phyloP scores from a whole-genome alignment of 257 asterid genomes.

The Gardenia jasminoides region DNA sequence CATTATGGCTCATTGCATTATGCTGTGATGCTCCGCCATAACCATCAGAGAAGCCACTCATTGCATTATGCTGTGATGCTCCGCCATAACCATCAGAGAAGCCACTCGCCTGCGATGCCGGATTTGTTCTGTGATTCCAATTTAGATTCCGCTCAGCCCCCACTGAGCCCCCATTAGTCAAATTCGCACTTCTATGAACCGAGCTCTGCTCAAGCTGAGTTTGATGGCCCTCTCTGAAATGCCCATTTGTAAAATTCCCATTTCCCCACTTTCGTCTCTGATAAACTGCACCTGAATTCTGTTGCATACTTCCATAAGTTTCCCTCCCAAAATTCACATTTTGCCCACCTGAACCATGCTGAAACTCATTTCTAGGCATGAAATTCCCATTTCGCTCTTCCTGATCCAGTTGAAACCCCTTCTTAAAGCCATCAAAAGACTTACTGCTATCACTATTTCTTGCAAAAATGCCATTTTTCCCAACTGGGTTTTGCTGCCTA shows the following conservation, averaged over 20 bases:
- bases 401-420: conserved; percentile 12
- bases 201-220: conserved; percentile 15
- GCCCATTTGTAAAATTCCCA: conserved; percentile 5
- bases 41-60: conserved; percentile 1
- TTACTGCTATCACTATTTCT: background rate
- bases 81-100: too few relatives aligned
- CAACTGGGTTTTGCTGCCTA: conserved; percentile 18
- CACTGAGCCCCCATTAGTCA: background rate
- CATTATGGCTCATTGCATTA: conserved; percentile 16
- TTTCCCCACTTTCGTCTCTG: conserved; percentile 7
- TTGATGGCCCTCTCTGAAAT: conserved; percentile 5
- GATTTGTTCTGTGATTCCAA: conserved; percentile 15
- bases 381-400: conserved; percentile 11
- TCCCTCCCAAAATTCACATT: conserved; percentile 15
- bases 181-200: conserved; percentile 7
- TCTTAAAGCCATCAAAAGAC: background rate
- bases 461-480: conserved; percentile 2
- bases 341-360: background rate
- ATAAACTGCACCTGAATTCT: conserved; percentile 8
- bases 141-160: conserved; percentile 19
- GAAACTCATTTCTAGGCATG: conserved; percentile 12
- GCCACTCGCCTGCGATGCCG: conserved; percentile 8
- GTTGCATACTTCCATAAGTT: background rate
- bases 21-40: too few relatives aligned
- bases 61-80: background rate